phyloP scores from a whole-genome alignment of 371 early-diverging fungal species.

The Mucor velutinosus region DNA sequence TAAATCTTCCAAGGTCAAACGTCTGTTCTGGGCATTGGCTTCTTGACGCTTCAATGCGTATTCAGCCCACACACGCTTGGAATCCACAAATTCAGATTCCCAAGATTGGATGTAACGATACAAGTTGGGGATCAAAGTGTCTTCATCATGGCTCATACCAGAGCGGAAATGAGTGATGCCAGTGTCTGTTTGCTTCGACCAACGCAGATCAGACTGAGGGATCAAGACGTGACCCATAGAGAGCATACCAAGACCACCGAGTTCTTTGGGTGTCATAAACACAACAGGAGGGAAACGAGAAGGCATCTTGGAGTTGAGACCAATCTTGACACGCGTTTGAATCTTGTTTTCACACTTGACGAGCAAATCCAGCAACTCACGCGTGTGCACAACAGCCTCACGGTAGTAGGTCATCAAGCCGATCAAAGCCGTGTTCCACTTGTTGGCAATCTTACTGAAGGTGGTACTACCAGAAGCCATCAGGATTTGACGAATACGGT shows the following conservation, averaged over 20 bases:
- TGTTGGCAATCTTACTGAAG: conserved; percentile 98
- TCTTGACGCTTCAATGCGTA: conserved; percentile 97
- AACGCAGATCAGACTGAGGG: conserved; percentile 95
- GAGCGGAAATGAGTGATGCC: conserved; percentile 98
- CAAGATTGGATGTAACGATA: conserved; percentile 98
- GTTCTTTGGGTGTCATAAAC: conserved; percentile 78
- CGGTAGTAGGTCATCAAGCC: conserved; percentile 98
- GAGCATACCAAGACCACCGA: conserved; percentile 99
- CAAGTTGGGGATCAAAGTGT: conserved; percentile 96
- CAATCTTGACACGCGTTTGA: conserved; percentile 98
- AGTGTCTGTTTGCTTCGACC: conserved; percentile 96
- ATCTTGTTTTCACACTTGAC: conserved; percentile 98
- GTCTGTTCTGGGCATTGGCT: conserved; percentile 93
- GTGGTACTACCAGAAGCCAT: conserved; percentile 98
- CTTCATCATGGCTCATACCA: conserved; percentile 98
- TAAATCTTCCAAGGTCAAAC: conserved; percentile 94
- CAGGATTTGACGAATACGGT: conserved; percentile 95
- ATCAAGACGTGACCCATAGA: conserved; percentile 98
- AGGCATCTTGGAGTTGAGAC: conserved; percentile 99
- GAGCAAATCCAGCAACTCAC: conserved; percentile 94
- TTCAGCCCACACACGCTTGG: conserved; percentile 99
- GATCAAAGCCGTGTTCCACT: conserved; percentile 94
- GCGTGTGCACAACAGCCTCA: conserved; percentile 97
- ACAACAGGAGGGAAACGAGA: conserved; percentile 98
- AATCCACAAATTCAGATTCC: conserved; percentile 98